These are phyloP conservation scores for Daldinia sp. DNA, from an alignment of 2,329 filamentous ascomycete genomes.

Conservation along the genomic window DNA sequence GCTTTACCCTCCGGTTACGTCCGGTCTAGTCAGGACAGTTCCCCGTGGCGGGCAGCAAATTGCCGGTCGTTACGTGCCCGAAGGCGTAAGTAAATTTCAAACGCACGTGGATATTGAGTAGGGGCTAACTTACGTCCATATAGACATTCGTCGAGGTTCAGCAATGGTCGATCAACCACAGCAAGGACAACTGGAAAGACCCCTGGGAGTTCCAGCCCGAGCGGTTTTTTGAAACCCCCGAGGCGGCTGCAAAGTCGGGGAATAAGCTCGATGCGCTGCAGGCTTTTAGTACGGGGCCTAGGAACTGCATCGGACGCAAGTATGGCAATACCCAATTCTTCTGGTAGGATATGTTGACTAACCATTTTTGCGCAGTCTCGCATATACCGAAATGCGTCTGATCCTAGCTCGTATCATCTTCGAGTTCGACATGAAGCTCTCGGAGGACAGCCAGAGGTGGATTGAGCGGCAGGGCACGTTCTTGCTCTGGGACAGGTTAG, in stretches of 20 bases:
- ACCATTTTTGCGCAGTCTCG: constrained; percentile 45
- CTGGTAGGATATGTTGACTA: neutral
- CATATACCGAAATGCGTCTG: constrained; percentile 58
- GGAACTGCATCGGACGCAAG: constrained; percentile 53
- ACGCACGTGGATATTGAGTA: neutral
- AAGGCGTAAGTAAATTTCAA: constrained; percentile 38
- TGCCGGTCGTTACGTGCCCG: constrained; percentile 41
- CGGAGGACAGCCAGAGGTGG: constrained; percentile 48
- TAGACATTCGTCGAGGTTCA: constrained; percentile 50
- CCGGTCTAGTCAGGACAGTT: constrained; percentile 37
- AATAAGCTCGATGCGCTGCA: constrained; percentile 46
- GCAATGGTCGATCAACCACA: constrained; percentile 50
- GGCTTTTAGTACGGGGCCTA: constrained; percentile 49
- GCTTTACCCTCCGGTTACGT: constrained; percentile 50
- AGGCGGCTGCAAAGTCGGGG: constrained; percentile 44
- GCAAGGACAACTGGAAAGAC: constrained; percentile 50
- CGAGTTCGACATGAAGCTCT: constrained; percentile 55
- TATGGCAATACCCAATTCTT: constrained; percentile 34
- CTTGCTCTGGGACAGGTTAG: constrained; percentile 46
- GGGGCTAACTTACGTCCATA: constrained; percentile 14
- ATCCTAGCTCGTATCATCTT: constrained; percentile 55
- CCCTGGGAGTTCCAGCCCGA: constrained; percentile 52
- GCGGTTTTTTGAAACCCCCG: constrained; percentile 46
- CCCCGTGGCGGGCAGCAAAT: constrained; percentile 38
- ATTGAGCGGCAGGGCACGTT: constrained; percentile 46